phyloP scores from a whole-genome alignment of 306 rosid species.

The Vigna trinervia region DNA sequence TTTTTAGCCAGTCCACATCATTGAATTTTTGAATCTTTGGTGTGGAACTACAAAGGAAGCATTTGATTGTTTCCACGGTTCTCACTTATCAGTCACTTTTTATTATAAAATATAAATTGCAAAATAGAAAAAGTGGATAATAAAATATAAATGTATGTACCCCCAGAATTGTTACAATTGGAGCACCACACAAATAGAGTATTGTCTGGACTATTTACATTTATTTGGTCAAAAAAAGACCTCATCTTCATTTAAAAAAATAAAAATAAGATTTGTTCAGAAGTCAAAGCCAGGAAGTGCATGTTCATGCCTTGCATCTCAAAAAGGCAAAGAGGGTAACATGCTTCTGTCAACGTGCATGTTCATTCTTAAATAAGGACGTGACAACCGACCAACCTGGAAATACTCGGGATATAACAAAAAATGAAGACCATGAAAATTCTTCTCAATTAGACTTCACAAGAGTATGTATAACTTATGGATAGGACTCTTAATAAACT shows the following conservation, averaged over 20 bases:
- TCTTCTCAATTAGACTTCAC: conserved; percentile 8
- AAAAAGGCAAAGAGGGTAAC: conserved; percentile 59
- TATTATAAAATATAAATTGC: background rate
- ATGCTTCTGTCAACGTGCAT: conserved; percentile 81
- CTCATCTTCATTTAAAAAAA: conserved; percentile 6
- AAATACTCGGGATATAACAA: conserved; percentile 24
- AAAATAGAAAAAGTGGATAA: background rate
- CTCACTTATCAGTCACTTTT: background rate
- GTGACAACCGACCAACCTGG: conserved; percentile 16
- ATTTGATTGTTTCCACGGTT: conserved; percentile 9
- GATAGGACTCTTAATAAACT: conserved; percentile 13
- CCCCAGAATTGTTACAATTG: background rate
- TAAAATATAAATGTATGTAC: background rate
- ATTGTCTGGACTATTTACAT: conserved; percentile 15
- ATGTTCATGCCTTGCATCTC: conserved; percentile 61
- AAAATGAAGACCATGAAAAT: conserved; percentile 1
- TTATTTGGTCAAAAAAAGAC: conserved; percentile 62
- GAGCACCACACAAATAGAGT: background rate
- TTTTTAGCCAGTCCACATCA: background rate
- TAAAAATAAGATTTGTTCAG: conserved; percentile 27
- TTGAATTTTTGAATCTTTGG: conserved; percentile 33
- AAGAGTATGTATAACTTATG: conserved; percentile 7
- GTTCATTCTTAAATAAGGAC: conserved; percentile 54
- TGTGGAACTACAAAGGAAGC: background rate
- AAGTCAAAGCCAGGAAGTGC: conserved; percentile 60